Evolutionary conservation across 2,329 filamentous ascomycete species (phyloP).

Genomic region (Fusarium sp.): DNA sequence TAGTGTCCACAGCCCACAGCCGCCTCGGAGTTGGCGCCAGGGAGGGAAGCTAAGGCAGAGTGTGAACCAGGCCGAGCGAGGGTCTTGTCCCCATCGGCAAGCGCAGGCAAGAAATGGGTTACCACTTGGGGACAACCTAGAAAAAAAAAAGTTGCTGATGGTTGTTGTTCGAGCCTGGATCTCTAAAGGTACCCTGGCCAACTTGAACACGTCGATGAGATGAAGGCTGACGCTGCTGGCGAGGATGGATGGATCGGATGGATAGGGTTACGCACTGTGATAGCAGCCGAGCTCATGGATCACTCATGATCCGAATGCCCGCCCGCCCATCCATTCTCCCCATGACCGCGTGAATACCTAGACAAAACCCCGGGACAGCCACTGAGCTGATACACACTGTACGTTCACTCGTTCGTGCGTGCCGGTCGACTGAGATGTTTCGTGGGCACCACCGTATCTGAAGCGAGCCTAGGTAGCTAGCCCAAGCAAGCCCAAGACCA

Average conservation of each 20-base stretch:
- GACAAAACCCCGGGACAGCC: conserved; percentile 24
- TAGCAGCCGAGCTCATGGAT: conserved; percentile 9
- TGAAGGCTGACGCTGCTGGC: background rate
- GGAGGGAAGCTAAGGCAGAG: conserved; percentile 28
- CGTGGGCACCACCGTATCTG: conserved; percentile 22
- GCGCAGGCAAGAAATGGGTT: conserved; percentile 15
- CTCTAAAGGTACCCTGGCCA: background rate
- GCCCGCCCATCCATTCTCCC: conserved; percentile 22
- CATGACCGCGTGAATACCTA: conserved; percentile 23
- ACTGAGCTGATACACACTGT: conserved; percentile 16
- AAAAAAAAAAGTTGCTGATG: conserved; percentile 3
- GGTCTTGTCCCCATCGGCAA: conserved; percentile 17
- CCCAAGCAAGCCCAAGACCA: conserved; percentile 11
- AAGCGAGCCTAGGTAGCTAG: conserved; percentile 25
- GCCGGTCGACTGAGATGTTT: conserved; percentile 22
- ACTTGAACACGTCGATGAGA: background rate
- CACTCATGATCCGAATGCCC: conserved; percentile 27
- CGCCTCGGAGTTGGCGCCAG: conserved; percentile 35
- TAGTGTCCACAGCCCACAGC: conserved; percentile 44
- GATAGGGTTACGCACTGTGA: background rate
- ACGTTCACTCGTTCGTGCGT: background rate
- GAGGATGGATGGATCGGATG: background rate
- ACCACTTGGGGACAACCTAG: background rate
- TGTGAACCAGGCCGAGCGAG: conserved; percentile 2
- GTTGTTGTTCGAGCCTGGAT: background rate